Evolutionary conservation across 1,284 basidiomycete species (phyloP).

Genomic region (Tremellales sp.): DNA sequence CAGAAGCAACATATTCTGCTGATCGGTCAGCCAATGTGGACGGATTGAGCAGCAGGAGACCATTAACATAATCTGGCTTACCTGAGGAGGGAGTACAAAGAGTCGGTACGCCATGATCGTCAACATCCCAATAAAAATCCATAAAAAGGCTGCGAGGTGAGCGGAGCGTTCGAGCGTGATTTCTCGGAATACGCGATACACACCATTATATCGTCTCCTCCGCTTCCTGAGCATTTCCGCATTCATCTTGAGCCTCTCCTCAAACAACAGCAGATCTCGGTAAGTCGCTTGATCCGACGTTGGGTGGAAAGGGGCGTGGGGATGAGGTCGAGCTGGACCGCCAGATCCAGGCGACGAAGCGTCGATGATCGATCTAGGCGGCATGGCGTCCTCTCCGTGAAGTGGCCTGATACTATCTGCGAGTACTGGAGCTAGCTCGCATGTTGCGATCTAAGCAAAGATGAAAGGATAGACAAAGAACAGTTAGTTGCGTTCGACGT

Average conservation of each 20-base stretch:
- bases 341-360: too few relatives aligned
- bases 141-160: conserved; percentile 35
- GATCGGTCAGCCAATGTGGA: conserved; percentile 4
- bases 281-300: conserved; percentile 70
- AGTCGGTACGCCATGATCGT: conserved; percentile 28
- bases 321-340: conserved; percentile 11
- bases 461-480: too few relatives aligned
- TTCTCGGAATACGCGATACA: conserved; percentile 26
- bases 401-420: too few relatives aligned
- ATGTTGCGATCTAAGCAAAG: too few relatives aligned
- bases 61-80: conserved; percentile 10
- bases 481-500: too few relatives aligned
- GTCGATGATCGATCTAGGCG: too few relatives aligned
- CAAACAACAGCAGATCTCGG: conserved; percentile 85
- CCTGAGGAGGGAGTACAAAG: conserved; percentile 29
- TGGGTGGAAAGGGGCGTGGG: conserved; percentile 55
- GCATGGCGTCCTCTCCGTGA: too few relatives aligned
- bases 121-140: conserved; percentile 30
- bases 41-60: not conserved
- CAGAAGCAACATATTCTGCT: conserved; percentile 23
- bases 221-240: conserved; percentile 73
- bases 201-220: conserved; percentile 83
- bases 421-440: too few relatives aligned
- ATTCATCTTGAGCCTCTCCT: conserved; percentile 92
- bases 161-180: not conserved